Percentiles rank a stretch among this genome's conserved stretches.
Evolutionary conservation across 1,284 basidiomycete species (phyloP).

Genomic region (Pyrrhoderma lamaoense): DNA sequence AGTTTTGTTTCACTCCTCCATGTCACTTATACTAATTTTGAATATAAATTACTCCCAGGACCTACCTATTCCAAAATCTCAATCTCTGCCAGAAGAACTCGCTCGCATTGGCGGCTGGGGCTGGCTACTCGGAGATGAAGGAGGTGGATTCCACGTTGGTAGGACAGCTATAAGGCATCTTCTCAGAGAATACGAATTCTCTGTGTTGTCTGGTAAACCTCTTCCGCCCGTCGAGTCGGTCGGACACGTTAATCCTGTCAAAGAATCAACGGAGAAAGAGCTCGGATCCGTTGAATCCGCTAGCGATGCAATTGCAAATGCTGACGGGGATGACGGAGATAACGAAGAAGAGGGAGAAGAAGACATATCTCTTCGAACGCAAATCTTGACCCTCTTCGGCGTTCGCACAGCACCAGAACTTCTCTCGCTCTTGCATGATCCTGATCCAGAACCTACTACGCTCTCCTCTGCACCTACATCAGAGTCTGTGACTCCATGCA

Average conservation of each 20-base stretch:
- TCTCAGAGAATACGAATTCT: conserved; percentile 46
- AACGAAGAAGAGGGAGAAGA: conserved; percentile 18
- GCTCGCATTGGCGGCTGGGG: conserved; percentile 75
- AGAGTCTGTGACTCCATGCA: too few relatives aligned
- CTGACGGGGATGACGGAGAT: conserved; percentile 21
- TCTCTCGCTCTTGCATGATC: conserved; percentile 54
- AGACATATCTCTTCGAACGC: conserved; percentile 20
- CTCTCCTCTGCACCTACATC: too few relatives aligned
- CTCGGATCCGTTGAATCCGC: too few relatives aligned
- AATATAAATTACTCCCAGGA: too few relatives aligned
- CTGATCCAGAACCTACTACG: conserved; percentile 21
- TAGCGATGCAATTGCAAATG: too few relatives aligned
- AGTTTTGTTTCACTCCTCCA: too few relatives aligned
- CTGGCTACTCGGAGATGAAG: conserved; percentile 78
- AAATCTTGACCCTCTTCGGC: conserved; percentile 48
- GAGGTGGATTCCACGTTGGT: conserved; percentile 69
- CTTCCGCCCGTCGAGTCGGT: conserved; percentile 26
- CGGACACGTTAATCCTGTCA: too few relatives aligned
- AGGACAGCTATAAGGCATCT: conserved; percentile 63
- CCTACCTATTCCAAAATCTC: conserved; percentile 14
- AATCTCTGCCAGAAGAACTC: conserved; percentile 44
- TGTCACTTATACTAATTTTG: too few relatives aligned
- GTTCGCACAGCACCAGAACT: conserved; percentile 53
- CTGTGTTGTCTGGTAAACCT: conserved; percentile 35
- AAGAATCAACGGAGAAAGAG: too few relatives aligned